phyloP scores from a whole-genome alignment of 352 stramenopile species.

The Phytopythium delawarense region DNA sequence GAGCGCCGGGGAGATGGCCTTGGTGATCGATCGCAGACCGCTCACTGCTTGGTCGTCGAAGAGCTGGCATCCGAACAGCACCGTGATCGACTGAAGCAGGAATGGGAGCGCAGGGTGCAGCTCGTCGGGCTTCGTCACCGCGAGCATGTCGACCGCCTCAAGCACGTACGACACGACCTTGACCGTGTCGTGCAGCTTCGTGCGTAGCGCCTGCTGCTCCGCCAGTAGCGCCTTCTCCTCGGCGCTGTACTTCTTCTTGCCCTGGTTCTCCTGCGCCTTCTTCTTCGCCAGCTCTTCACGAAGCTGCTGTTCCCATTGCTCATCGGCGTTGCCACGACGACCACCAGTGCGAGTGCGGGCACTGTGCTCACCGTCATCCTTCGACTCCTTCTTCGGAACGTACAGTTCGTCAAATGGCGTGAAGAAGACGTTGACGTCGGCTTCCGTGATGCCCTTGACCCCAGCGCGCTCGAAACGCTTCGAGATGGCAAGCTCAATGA shows the following conservation, averaged over 20 bases:
- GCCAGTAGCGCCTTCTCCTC: slow-evolving; percentile 56
- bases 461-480: slow-evolving; percentile 43
- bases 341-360: slow-evolving; percentile 22
- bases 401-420: slow-evolving; percentile 75
- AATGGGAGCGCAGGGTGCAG: slow-evolving; percentile 70
- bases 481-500: slow-evolving; percentile 59
- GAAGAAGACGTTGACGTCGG: slow-evolving; percentile 57
- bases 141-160: slow-evolving; percentile 63
- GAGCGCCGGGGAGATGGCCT: slow-evolving; percentile 54
- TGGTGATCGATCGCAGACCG: slow-evolving; percentile 39
- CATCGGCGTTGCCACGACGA: slow-evolving; percentile 67
- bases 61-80: slow-evolving; percentile 56
- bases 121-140: slow-evolving; percentile 48
- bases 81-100: slow-evolving; percentile 41
- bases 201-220: slow-evolving; percentile 57
- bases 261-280: slow-evolving; percentile 30
- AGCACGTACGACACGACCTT: slow-evolving; percentile 42
- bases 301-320: slow-evolving; percentile 82
- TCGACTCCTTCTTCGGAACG: slow-evolving; percentile 44
- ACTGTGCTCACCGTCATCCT: slow-evolving; percentile 18
- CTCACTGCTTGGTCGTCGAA: slow-evolving; percentile 22
- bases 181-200: slow-evolving; percentile 39
- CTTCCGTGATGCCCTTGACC: slow-evolving; percentile 47
- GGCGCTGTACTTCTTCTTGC: slow-evolving; percentile 38
- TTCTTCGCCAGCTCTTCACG: slow-evolving; percentile 77